These are phyloP conservation scores for Boletellus dicymbophilus DNA, from an alignment of 1,284 basidiomycete genomes.

Conservation along the genomic window DNA sequence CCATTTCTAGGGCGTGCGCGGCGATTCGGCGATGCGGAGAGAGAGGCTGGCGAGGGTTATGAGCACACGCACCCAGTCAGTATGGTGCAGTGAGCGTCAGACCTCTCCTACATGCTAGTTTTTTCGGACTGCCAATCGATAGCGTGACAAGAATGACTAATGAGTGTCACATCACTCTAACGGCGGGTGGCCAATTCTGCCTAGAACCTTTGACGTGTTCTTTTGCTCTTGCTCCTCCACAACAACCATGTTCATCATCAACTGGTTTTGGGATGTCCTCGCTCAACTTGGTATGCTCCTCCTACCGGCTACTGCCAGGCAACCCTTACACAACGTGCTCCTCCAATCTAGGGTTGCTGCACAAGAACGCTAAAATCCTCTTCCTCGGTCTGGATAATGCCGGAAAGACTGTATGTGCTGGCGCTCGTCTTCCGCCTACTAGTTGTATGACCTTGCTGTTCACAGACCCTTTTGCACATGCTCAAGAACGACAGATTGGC, in stretches of 20 bases:
- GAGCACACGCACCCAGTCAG: conserved; percentile 57
- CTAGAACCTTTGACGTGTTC: conserved; percentile 17
- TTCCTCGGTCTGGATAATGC: conserved; percentile 99
- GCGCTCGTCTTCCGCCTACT: background rate
- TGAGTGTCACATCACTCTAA: conserved; percentile 22
- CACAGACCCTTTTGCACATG: conserved; percentile 97
- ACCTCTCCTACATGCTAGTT: conserved; percentile 60
- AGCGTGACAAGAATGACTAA: conserved; percentile 19
- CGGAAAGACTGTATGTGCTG: conserved; percentile 88
- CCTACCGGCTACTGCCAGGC: background rate
- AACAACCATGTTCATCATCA: conserved; percentile 77
- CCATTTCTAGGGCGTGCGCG: conserved; percentile 48
- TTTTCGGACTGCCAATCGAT: background rate
- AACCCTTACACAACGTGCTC: conserved; percentile 1
- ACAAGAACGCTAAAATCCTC: conserved; percentile 99
- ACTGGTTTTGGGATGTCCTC: conserved; percentile 96
- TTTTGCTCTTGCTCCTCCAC: conserved; percentile 26
- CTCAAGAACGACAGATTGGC: conserved; percentile 99
- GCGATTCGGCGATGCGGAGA: conserved; percentile 79
- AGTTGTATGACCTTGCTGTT: conserved; percentile 4
- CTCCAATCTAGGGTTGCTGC: conserved; percentile 73
- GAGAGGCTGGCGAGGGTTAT: conserved; percentile 53
- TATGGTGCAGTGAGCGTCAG: conserved; percentile 74
- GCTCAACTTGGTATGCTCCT: conserved; percentile 79
- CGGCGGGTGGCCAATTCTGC: background rate